Base-by-base conservation (phyloP, 1,284 basidiomycete species). In the Leccinum fuscescens region DNA sequence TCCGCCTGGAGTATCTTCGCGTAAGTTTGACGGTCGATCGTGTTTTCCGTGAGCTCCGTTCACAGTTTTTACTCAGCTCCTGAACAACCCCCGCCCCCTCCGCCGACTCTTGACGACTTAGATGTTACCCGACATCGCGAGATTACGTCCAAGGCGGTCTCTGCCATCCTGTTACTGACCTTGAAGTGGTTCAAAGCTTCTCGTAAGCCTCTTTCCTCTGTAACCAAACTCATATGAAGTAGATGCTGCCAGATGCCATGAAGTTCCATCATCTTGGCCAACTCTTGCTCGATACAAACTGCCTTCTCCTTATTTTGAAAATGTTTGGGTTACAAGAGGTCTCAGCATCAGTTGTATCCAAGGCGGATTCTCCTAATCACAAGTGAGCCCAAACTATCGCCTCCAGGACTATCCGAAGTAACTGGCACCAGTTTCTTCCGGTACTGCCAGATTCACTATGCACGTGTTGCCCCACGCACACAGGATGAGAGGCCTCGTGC, bases 141-240 rank as follows among this genome's bases (percentile, higher is more conserved):
- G 75, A 97, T 99, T 68, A 96, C 94, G 0, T 94, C 93, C 6
- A 99, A 99, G 76, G 95, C 94, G 0, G 93, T 98, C 6, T 98
- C 96, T 17, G 95, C 96, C 1, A 97, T 99, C 64, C 75, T 99
- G 15, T 78, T 99, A 1, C 77, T 98, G 44, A 86, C 91, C 3
- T 76, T 99, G 65, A 98, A 98, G 73, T 99, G 97, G 97, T 98
- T 98, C 83, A 99, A 98, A 76, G 92, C 92, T 35, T 97, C 94
- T 55, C 95, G 94, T 96, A 66, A 74, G 90, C 82, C 27, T 29
- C 50, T 48, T 52, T 15, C n/a, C 12, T 39, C 37, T 49, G 49
- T 56, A 42, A 22, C n/a, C 27, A 59, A 54, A 29, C 48, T 12
- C 15, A 42, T 48, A 33, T 58, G 49, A 63, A 58, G 9, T 55